Percentiles rank a stretch among this genome's conserved stretches.
phyloP scores from a whole-genome alignment of 2,329 filamentous ascomycete genomes.

The Trichophyton benhamiae region DNA sequence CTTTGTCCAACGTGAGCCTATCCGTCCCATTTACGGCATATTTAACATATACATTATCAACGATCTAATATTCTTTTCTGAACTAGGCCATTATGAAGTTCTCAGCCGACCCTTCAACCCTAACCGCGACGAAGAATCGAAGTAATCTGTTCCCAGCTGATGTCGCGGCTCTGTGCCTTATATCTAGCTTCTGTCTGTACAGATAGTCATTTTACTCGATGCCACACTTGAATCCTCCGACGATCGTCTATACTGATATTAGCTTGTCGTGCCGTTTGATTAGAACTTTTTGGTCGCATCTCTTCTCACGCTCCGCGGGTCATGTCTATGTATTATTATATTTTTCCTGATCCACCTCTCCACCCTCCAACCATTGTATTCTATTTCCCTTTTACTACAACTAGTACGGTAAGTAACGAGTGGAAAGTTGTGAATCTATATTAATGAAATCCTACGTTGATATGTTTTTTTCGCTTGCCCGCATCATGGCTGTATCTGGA shows the following conservation, averaged over 20 bases:
- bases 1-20: conserved; percentile 63
- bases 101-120: background rate
- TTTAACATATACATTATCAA: background rate
- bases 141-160: background rate
- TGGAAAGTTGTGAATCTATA: no score
- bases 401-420: no score
- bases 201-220: background rate
- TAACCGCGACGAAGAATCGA: background rate
- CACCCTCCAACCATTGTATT: background rate
- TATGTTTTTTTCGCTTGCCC: no score
- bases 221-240: background rate
- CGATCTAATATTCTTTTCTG: background rate
- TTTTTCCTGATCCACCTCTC: background rate
- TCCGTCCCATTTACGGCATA: background rate
- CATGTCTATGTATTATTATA: background rate
- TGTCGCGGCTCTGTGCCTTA: background rate
- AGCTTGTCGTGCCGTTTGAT: background rate
- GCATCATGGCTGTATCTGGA: no score
- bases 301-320: background rate
- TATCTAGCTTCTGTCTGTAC: background rate
- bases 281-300: background rate
- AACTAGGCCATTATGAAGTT: background rate
- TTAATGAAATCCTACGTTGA: no score
- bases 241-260: background rate
- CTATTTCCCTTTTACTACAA: background rate